Evolutionary conservation across 257 asterid species (phyloP).

Genomic region (Solanum pimpinellifolium): DNA sequence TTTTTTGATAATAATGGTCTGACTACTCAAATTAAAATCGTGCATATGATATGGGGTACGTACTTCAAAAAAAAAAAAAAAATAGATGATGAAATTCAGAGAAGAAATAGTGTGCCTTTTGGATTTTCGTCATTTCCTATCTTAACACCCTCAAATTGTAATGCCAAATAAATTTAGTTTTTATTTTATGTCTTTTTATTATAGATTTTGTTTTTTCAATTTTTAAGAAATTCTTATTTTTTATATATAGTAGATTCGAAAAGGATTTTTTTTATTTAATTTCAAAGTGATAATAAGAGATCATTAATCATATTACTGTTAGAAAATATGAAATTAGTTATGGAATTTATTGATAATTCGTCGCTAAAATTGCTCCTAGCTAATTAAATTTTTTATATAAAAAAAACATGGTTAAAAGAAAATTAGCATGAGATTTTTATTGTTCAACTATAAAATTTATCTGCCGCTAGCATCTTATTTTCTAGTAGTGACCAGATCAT

Average conservation of each 20-base stretch:
- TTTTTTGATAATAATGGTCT: background rate
- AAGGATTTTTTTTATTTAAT: background rate
- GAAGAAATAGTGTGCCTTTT: background rate
- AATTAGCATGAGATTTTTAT: too few species aligned
- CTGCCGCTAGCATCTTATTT: background rate
- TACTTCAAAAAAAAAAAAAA: background rate
- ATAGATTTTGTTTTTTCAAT: too few species aligned
- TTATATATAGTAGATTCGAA: too few species aligned
- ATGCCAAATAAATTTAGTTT: too few species aligned
- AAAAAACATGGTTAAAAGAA: too few species aligned
- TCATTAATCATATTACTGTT: background rate
- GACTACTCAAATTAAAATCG: background rate
- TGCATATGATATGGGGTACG: background rate
- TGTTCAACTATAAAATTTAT: too few species aligned
- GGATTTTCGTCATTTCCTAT: background rate
- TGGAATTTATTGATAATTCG: too few species aligned
- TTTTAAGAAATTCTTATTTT: too few species aligned
- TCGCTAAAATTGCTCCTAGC: too few species aligned
- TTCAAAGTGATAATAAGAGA: background rate
- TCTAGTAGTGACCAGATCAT: background rate
- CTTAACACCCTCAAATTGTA: background rate
- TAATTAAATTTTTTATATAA: too few species aligned
- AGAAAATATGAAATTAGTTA: too few species aligned
- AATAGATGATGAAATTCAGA: background rate
- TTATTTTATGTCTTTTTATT: too few species aligned